Percentiles rank a stretch among this genome's conserved stretches.
These are phyloP conservation scores for Alternaria brassicae DNA, from an alignment of 2,329 filamentous ascomycete genomes.

Conservation along the genomic window DNA sequence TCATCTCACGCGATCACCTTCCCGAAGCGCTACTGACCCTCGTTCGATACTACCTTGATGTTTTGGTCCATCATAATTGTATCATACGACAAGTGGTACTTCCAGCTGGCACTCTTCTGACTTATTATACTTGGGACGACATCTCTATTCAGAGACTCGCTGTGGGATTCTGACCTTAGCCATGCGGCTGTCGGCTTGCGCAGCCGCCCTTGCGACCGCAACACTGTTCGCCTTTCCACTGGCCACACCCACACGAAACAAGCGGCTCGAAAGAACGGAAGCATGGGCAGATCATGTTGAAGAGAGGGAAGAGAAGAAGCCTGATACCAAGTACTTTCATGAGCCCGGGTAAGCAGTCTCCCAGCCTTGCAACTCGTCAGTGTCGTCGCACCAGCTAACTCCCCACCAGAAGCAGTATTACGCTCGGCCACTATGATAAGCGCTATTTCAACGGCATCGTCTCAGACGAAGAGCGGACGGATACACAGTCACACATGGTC, in stretches of 20 bases:
- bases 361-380: background rate
- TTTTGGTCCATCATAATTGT: background rate
- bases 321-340: conserved; percentile 47
- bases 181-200: conserved; percentile 41
- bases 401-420: conserved; percentile 52
- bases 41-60: background rate
- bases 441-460: conserved; percentile 73
- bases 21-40: background rate
- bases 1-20: conserved; percentile 17
- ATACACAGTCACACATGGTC: conserved; percentile 72
- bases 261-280: background rate
- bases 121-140: background rate
- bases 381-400: conserved; percentile 15
- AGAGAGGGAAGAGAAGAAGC: conserved; percentile 11
- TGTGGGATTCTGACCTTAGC: background rate
- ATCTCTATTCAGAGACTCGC: background rate
- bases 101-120: background rate
- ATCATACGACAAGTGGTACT: background rate
- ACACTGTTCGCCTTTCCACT: conserved; percentile 28
- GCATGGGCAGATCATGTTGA: background rate
- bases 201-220: conserved; percentile 27
- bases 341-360: conserved; percentile 45
- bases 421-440: conserved; percentile 74
- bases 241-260: conserved; percentile 29
- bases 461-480: conserved; percentile 69